A percentile compares a stretch with the other conserved stretches of the same genome.
These are phyloP conservation scores for Mangifera indica DNA, from an alignment of 345 rosid species.

Conservation along the genomic window DNA sequence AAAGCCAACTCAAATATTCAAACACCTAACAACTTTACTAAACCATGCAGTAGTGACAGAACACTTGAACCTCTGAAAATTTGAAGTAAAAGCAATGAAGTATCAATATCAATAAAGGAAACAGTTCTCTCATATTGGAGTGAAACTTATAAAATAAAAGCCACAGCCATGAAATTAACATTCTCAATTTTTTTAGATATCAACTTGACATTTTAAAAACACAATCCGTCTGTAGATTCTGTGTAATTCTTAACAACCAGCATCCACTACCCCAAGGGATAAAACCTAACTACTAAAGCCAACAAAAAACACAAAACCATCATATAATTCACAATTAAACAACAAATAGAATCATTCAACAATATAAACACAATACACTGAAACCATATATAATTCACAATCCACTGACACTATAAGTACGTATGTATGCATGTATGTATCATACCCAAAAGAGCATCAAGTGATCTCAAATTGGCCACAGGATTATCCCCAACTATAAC, in stretches of 20 bases:
- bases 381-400: too few species aligned
- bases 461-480: conserved; percentile 82
- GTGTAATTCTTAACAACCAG: too few species aligned
- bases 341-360: background rate
- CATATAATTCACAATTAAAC: too few species aligned
- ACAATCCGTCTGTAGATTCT: background rate
- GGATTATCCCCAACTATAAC: conserved; percentile 89
- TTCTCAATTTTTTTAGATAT: background rate
- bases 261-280: too few species aligned
- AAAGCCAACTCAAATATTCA: conserved; percentile 3
- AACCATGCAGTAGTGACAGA: background rate
- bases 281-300: too few species aligned
- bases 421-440: too few species aligned
- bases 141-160: background rate
- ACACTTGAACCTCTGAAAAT: background rate
- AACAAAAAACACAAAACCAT: too few species aligned
- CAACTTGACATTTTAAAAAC: background rate
- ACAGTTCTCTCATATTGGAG: background rate
- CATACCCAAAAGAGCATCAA: conserved; percentile 87
- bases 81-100: background rate
- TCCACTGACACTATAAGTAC: too few species aligned
- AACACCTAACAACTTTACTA: background rate
- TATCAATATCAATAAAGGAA: background rate
- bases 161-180: conserved; percentile 4
- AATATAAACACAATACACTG: background rate